Evolutionary conservation across 2,329 filamentous ascomycete genomes (phyloP), one percentile per base, ranked within the genome.

Genomic region (Verticillium albo-atrum): DNA sequence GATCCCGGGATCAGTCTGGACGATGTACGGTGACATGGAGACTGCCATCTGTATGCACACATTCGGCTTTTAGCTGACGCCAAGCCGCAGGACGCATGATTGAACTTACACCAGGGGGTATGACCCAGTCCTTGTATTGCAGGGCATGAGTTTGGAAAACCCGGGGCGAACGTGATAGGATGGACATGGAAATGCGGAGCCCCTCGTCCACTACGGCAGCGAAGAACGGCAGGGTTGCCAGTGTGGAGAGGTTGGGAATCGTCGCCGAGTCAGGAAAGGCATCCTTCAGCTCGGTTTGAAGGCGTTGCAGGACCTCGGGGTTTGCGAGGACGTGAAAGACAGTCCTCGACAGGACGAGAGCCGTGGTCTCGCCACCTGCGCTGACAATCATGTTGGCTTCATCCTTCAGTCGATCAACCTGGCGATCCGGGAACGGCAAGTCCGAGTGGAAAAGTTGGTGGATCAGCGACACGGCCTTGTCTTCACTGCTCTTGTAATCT

Each of bases 341-440:
- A 17, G 72, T 68, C 26, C 74, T 58, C 3, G 71, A 67, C n/a
- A 75, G 67, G 5, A 70, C 68, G 68, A 71, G 72, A 1, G 71
- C 72, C 26, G 76, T 77, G 4, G 76, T 79, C 60, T 88, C 85
- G 14, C 83, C 74, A 1, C 83, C 84, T 0, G 83, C 84, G 1
- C 85, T 71, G 53, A 87, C 78, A 60, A 86, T 64, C 9, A 70
- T 69, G 55, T 76, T 73, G 4, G 72, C 75, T 53, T 78, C 76
- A 10, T 76, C 74, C 7, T 70, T 71, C 10, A 77, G 69, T 3
- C 71, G 68, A 17, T 64, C 62, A 5, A 70, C 64, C 7, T 64
- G 66, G 65, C 76, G 77, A 62, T 77, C 74, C 4, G 64, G 58
- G 7, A 65, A 60, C 1, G 74, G 71, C 2, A 76, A 68, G 34